phyloP scores from a whole-genome alignment of 108 stramenopile genomes.

The Skeletonema tropicum region DNA sequence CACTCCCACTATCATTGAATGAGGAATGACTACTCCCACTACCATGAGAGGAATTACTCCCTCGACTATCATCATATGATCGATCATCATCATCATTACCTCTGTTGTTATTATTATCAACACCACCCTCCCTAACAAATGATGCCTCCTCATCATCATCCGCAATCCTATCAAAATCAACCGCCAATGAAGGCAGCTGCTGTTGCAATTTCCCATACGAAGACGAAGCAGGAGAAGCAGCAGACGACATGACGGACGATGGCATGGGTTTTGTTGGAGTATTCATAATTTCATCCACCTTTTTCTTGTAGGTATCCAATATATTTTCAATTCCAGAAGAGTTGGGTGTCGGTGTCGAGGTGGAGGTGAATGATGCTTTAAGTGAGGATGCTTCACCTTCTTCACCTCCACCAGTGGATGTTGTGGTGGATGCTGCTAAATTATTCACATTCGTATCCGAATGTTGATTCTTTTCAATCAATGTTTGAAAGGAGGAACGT shows the following conservation, averaged over 20 bases:
- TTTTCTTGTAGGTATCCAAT: slow-evolving; percentile 43
- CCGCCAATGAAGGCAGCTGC: slow-evolving; percentile 12
- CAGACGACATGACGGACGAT: not conserved
- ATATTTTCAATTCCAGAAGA: slow-evolving; percentile 36
- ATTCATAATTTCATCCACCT: slow-evolving; percentile 45
- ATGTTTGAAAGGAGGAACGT: not conserved
- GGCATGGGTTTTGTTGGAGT: slow-evolving; percentile 14
- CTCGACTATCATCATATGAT: not conserved
- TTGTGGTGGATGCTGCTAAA: no score
- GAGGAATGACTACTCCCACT: slow-evolving; percentile 7
- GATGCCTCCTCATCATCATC: slow-evolving; percentile 12
- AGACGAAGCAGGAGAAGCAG: not conserved
- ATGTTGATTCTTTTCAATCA: no score
- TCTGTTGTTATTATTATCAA: not conserved
- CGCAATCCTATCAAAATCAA: slow-evolving; percentile 10
- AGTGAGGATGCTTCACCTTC: no score
- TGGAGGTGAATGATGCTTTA: not conserved
- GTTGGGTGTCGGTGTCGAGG: not conserved
- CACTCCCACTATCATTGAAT: not conserved
- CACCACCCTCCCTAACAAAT: slow-evolving; percentile 1
- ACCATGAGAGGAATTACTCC: not conserved
- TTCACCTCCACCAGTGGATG: no score
- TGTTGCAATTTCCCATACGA: no score
- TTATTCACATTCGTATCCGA: no score
- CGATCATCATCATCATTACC: not conserved